These are phyloP conservation scores for Sistotremastrum suecicum DNA, from an alignment of 768 basidiomycete species.

Conservation along the genomic window DNA sequence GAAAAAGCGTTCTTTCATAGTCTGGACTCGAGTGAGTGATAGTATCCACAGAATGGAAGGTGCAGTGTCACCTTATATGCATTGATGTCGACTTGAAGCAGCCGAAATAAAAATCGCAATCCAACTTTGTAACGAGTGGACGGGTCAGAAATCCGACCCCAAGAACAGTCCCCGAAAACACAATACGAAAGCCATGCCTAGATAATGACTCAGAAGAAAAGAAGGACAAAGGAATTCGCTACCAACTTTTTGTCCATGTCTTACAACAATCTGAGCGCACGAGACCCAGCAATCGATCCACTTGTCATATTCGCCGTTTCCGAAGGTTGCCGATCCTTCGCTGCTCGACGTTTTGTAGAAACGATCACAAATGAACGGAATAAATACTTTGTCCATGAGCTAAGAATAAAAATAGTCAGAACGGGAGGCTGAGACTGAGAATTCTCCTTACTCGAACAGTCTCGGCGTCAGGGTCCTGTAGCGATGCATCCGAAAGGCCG, in stretches of 20 bases:
- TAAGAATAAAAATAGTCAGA: slow-evolving; percentile 11
- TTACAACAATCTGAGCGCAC: slow-evolving; percentile 47
- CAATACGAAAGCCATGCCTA: slow-evolving; percentile 55
- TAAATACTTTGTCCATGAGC: slow-evolving; percentile 36
- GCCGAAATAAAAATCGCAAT: slow-evolving; percentile 42
- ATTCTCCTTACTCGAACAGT: slow-evolving; percentile 30
- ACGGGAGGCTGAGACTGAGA: not conserved
- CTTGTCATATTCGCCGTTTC: slow-evolving; percentile 27
- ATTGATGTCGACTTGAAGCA: slow-evolving; percentile 44
- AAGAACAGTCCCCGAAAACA: slow-evolving; percentile 35
- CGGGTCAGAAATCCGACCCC: slow-evolving; percentile 38
- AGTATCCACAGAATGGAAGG: not conserved
- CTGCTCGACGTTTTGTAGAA: too few species aligned
- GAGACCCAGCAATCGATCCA: slow-evolving; percentile 67
- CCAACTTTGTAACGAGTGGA: slow-evolving; percentile 43
- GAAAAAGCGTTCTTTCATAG: slow-evolving; percentile 34
- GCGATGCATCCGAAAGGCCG: not conserved
- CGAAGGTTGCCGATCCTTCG: too few species aligned
- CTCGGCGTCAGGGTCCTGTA: too few species aligned
- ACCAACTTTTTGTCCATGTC: slow-evolving; percentile 31
- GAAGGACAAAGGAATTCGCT: not conserved
- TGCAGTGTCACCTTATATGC: slow-evolving; percentile 38
- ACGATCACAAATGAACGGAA: slow-evolving; percentile 25
- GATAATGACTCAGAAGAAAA: not conserved
- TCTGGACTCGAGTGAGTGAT: slow-evolving; percentile 18